A percentile compares a stretch with the other conserved stretches of the same genome.
These are phyloP conservation scores for Domatiomyces catenatus DNA, from an alignment of 2,329 filamentous ascomycete genomes.

Conservation along the genomic window DNA sequence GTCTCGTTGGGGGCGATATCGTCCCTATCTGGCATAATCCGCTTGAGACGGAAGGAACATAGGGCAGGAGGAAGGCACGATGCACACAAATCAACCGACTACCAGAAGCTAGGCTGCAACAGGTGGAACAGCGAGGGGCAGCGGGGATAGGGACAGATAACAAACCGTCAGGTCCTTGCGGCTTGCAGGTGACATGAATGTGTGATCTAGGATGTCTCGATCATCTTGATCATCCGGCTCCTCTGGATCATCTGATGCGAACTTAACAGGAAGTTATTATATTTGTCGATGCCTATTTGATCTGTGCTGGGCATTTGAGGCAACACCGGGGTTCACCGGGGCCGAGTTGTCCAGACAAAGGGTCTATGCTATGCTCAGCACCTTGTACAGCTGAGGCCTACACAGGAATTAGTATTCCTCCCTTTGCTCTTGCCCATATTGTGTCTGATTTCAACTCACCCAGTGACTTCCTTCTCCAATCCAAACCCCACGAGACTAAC, in stretches of 20 bases:
- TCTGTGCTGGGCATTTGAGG: not conserved
- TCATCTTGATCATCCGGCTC: not conserved
- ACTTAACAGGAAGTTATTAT: not conserved
- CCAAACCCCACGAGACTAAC: not conserved
- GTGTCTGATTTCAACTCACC: not conserved
- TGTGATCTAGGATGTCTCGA: not conserved
- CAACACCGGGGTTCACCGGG: not conserved
- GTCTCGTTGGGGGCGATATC: not conserved
- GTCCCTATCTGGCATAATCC: not conserved
- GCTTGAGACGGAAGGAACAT: not conserved
- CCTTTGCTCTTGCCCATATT: not conserved
- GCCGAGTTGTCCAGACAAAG: no score
- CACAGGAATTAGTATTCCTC: not conserved
- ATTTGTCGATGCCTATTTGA: not conserved
- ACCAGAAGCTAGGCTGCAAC: not conserved
- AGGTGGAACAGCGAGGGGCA: not conserved
- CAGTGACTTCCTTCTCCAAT: not conserved
- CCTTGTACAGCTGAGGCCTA: not conserved
- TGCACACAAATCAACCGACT: not conserved
- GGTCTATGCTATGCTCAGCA: not conserved
- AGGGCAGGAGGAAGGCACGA: not conserved
- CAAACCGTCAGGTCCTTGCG: not conserved
- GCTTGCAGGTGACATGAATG: not conserved
- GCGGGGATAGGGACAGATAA: not conserved
- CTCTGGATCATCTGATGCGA: not conserved